Evolutionary conservation across 352 stramenopile species (phyloP), one percentile per base, ranked within the genome.

Genomic region (Globisporangium nodosum): DNA sequence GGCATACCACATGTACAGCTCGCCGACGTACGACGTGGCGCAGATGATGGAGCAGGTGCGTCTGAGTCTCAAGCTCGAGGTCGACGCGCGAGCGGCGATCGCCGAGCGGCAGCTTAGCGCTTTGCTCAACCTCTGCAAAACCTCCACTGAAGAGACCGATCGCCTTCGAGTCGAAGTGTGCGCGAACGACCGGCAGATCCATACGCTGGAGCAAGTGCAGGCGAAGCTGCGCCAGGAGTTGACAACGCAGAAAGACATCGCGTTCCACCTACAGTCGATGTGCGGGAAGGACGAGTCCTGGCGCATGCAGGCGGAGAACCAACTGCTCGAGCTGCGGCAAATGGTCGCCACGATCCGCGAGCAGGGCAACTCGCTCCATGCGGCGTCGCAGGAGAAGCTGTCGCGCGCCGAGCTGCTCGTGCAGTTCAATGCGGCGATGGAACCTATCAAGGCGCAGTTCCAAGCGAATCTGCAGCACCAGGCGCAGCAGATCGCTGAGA

Each of bases 41-140:
- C 78, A 88, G 50, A 89, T 94, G 81, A 94, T 92, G 78, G 84
- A 94, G 62, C 81, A 90, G 60, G 72, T 94, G 18, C 79, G 81
- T 5, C 61, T 90, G 21, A 94, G 84, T 58, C 68, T 94, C 51
- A 91, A 94, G 49, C 66, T 92, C 43, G 84, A 94, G 69, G 78
- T 94, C 35, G 84, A 92, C 53, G 81, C 81, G 21, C 78, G 81
- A 8, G 82, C 81, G 5, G 82, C 77, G 18, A 88, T 91, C 53
- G 79, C 79, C 0, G 82, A 92, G 68, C 76, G 85, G 1, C 82
- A 94, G 63, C 54, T 94, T n/a, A 89, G 79, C 37, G 78, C 75
- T 16, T 63, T 92, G 27, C 54, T 91, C 53, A 78, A 87, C 45
- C 68, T 92, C 8, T 87, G 80, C 62, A 92, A 92, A 61, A 55